Evolutionary conservation across 1,284 basidiomycete species (phyloP), one percentile per base, ranked within the genome.

Genomic region (Cerioporus squamosus): DNA sequence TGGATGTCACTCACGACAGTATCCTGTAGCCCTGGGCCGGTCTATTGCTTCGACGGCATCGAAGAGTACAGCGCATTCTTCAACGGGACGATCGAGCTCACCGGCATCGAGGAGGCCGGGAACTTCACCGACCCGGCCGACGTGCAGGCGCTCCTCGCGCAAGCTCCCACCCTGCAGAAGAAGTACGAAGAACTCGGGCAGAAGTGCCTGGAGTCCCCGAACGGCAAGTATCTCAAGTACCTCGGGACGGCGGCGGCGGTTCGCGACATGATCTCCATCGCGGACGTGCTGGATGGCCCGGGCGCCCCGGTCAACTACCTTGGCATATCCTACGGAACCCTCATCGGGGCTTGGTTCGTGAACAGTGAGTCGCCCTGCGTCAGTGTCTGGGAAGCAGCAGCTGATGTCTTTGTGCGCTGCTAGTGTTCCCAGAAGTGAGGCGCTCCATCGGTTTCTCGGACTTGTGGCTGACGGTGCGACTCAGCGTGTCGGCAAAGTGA

Each of bases 361-460:
- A 60, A 64, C 40, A 42, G 40, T 42, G 40, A 42, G 40, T 38
- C 3, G 8, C 33, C 33, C 15, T n/a, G 17, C 17, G 40, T 22
- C 20, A 5, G 7, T 42, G 12, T 9, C 17, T 42, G 15, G n/a
- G 46, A n/a, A 42, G 40, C 8, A 18, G 8, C 20, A 7, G 40
- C 40, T 42, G 40, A 42, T n/a, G 20, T 36, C 33, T 36, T 10
- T 15, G 9, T 14, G 17, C 5, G 15, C 18, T 22, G 14, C n/a
- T 23, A 62, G 57, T 59, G 61, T 62, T 59, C 22, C 63, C 63
- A 5, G 55, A 64, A 45, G 63, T 62, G 18, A 20, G 43, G 8
- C 5, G 33, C 12, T n/a, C 15, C 40, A 33, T 14, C 26, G 14
- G 5, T 43, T 17, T 23, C n/a, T 10, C 20, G 40, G 40, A 12